phyloP scores from a whole-genome alignment of 345 rosid genomes.

The Eucalyptus globulus region DNA sequence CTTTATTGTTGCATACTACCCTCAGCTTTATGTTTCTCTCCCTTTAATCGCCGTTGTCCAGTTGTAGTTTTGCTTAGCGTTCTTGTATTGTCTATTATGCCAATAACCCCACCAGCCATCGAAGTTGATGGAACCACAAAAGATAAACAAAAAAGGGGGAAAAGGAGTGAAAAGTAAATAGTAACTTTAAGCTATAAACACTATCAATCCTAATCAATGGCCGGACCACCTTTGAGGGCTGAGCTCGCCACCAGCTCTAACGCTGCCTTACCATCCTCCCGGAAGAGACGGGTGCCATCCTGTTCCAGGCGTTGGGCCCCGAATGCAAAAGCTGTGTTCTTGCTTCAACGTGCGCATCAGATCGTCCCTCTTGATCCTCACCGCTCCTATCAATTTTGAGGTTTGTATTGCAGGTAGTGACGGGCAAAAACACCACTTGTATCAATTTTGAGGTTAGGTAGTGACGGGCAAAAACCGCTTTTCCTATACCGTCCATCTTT shows the following conservation, averaged over 20 bases:
- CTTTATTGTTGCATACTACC: neutral
- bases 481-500: neutral
- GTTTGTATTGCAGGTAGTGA: neutral
- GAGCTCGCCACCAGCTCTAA: neutral
- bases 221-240: neutral
- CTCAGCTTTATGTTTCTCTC: neutral
- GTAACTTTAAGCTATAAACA: neutral
- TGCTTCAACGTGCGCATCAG: neutral
- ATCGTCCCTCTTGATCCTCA: neutral
- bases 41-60: neutral
- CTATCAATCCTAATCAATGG: neutral
- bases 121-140: neutral
- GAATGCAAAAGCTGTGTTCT: neutral
- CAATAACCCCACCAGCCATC: neutral
- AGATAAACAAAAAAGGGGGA: neutral
- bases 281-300: neutral
- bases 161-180: neutral
- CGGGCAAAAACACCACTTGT: neutral
- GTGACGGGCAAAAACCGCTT: neutral
- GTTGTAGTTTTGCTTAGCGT: neutral
- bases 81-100: neutral
- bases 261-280: neutral
- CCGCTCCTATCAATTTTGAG: neutral
- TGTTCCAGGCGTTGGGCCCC: neutral
- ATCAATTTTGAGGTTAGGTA: neutral